A percentile compares a stretch with the other conserved stretches of the same genome.
Conservation (phyloP, 352 stramenopile genomes). For the Phytopythium ostracodes region DNA sequence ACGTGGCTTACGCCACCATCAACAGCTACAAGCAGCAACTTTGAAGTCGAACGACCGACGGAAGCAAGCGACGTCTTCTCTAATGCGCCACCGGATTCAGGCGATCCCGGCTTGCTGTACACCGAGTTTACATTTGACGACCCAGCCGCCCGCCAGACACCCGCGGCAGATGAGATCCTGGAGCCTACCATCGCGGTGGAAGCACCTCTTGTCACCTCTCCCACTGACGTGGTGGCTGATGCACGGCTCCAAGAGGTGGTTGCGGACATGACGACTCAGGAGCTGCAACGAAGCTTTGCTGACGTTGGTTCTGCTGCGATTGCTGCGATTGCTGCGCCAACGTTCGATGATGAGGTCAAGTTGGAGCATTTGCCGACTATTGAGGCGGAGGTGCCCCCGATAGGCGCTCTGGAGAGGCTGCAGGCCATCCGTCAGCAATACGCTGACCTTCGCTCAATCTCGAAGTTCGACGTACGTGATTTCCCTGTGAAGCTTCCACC, state of each 20-base stretch:
- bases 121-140: background rate
- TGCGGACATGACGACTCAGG: background rate
- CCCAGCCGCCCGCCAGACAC: background rate
- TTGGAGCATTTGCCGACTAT: background rate
- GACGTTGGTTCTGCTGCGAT: background rate
- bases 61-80: background rate
- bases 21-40: background rate
- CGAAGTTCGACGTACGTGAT: background rate
- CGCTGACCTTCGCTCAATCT: conserved; percentile 15
- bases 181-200: background rate
- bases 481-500: background rate
- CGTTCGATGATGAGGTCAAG: background rate
- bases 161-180: background rate
- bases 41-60: background rate
- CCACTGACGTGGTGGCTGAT: background rate
- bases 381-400: background rate
- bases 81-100: no score
- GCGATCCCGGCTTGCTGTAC: background rate
- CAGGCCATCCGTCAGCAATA: conserved; percentile 21
- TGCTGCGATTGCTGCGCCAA: background rate
- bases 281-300: background rate
- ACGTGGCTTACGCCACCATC: background rate
- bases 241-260: background rate
- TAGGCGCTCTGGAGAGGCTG: conserved; percentile 23
- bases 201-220: background rate